Evolutionary conservation across 2,329 filamentous ascomycete species (phyloP).

Genomic region (Orbilia quercus): DNA sequence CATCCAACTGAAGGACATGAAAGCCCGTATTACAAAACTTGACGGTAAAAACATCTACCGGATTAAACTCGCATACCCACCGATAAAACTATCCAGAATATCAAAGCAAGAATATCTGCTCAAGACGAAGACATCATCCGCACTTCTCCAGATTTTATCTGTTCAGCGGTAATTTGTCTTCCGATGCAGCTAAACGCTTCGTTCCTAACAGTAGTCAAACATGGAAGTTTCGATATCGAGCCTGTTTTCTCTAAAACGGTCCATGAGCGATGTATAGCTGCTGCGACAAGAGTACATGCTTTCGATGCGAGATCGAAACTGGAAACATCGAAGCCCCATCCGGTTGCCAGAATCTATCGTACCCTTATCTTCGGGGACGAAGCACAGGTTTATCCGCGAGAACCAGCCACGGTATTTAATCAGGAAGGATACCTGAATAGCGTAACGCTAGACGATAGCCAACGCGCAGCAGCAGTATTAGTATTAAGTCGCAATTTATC

Average conservation of each 20-base stretch:
- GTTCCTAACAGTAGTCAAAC: neutral
- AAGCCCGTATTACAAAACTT: neutral
- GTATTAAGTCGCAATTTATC: neutral
- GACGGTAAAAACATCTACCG: neutral
- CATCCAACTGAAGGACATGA: neutral
- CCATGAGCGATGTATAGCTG: neutral
- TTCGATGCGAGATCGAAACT: neutral
- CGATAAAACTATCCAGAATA: neutral
- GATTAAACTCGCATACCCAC: neutral
- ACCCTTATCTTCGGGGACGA: no score
- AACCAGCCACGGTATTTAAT: no score
- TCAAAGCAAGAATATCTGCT: constrained; percentile 2
- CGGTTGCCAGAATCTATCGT: no score
- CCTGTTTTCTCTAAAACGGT: neutral
- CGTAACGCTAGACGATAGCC: neutral
- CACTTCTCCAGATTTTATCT: neutral
- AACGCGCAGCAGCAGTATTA: neutral
- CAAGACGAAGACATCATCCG: constrained; percentile 3
- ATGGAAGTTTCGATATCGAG: constrained; percentile 5
- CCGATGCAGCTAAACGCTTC: neutral
- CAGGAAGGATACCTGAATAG: no score
- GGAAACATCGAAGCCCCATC: no score
- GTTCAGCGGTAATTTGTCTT: neutral
- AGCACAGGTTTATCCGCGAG: no score
- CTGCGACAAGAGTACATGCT: no score